Percentiles rank a stretch among this genome's conserved stretches.
These are phyloP conservation scores for Candida maltosa DNA, from an alignment of 805 yeast genomes.

Conservation along the genomic window DNA sequence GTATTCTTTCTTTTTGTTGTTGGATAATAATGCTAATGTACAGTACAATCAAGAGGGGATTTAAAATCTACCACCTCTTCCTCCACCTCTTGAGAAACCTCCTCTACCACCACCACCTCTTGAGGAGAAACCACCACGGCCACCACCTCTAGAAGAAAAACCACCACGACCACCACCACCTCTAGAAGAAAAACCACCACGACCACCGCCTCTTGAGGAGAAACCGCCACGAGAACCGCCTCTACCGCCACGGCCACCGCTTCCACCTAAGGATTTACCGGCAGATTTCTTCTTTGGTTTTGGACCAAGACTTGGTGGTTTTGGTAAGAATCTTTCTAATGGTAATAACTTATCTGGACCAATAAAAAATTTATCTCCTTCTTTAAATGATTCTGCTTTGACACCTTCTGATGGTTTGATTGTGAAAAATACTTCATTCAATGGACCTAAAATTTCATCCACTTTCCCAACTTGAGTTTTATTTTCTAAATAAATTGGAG, in stretches of 20 bases:
- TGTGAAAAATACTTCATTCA: slow-evolving; percentile 97
- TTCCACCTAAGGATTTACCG: slow-evolving; percentile 37
- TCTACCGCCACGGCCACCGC: slow-evolving; percentile 33
- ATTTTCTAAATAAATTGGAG: slow-evolving; percentile 95
- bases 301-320: slow-evolving; percentile 86
- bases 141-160: slow-evolving; percentile 28
- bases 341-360: slow-evolving; percentile 95
- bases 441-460: slow-evolving; percentile 96
- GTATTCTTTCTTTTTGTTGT: too few relatives aligned
- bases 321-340: slow-evolving; percentile 93
- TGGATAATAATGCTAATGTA: background rate
- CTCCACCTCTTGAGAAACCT: slow-evolving; percentile 31
- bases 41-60: background rate
- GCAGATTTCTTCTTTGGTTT: slow-evolving; percentile 71
- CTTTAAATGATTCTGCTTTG: slow-evolving; percentile 87
- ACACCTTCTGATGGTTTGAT: slow-evolving; percentile 96
- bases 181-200: slow-evolving; percentile 39
- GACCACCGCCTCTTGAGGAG: slow-evolving; percentile 40
- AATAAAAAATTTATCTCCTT: slow-evolving; percentile 93
- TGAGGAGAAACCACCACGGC: slow-evolving; percentile 25
- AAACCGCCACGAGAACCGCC: slow-evolving; percentile 43
- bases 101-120: slow-evolving; percentile 30
- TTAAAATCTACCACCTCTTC: slow-evolving; percentile 30
- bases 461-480: slow-evolving; percentile 96
- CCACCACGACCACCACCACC: slow-evolving; percentile 37